phyloP scores from a whole-genome alignment of 75 land plant genomes.

The Picea sitchensis region DNA sequence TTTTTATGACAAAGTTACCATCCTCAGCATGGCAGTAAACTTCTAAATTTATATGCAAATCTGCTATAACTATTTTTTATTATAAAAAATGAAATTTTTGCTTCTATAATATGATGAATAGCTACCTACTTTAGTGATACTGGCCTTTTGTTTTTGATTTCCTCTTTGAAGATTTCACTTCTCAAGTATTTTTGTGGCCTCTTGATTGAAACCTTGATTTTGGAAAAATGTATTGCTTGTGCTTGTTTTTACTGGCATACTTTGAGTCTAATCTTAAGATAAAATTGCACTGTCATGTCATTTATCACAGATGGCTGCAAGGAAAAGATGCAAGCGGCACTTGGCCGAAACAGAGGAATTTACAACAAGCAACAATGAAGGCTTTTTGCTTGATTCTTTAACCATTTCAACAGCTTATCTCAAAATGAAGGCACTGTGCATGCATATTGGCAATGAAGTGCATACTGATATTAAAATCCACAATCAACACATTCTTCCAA shows the following conservation, averaged over 20 bases:
- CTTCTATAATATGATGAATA: neutral
- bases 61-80: neutral
- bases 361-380: conserved; percentile 58
- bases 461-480: conserved; percentile 80
- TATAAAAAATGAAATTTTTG: neutral
- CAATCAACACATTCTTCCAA: conserved; percentile 78
- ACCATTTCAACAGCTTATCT: conserved; percentile 62
- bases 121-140: neutral
- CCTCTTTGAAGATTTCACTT: neutral
- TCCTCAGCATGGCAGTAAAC: too few relatives aligned
- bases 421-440: conserved; percentile 73
- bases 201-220: neutral
- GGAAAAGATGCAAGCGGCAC: conserved; percentile 66
- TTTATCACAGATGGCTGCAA: conserved; percentile 59
- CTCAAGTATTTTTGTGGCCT: neutral
- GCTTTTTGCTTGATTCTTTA: conserved; percentile 50
- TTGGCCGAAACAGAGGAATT: conserved; percentile 87
- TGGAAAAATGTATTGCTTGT: neutral
- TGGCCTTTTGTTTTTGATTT: neutral
- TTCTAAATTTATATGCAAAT: neutral
- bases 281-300: too few relatives aligned
- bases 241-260: neutral
- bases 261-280: too few relatives aligned
- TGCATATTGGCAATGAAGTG: conserved; percentile 59
- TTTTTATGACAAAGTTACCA: too few relatives aligned